Evolutionary conservation across 495 filamentous ascomycete genomes (phyloP).

Genomic region (Monascus purpureus): DNA sequence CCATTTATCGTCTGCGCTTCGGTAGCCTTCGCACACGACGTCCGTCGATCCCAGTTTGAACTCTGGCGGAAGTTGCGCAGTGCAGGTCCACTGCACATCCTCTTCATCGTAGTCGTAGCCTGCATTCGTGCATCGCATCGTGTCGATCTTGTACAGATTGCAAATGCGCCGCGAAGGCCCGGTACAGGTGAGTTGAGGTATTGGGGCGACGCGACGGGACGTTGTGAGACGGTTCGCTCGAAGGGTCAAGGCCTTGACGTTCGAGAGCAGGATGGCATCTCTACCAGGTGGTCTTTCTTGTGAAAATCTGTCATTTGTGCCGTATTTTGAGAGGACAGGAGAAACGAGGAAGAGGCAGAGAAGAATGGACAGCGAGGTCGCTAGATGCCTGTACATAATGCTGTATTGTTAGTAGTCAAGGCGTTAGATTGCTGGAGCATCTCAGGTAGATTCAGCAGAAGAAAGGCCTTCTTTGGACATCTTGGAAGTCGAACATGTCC

Average conservation of each 20-base stretch:
- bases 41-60: slow-evolving; percentile 86
- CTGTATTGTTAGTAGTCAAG: too few species aligned
- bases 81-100: slow-evolving; percentile 83
- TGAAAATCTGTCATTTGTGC: slow-evolving; percentile 9
- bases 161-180: slow-evolving; percentile 45
- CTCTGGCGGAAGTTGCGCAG: slow-evolving; percentile 60
- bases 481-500: too few species aligned
- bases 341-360: slow-evolving; percentile 18
- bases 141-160: slow-evolving; percentile 54
- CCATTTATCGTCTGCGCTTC: slow-evolving; percentile 57
- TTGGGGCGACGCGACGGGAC: slow-evolving; percentile 58
- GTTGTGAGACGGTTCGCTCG: slow-evolving; percentile 47
- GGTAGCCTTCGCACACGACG: slow-evolving; percentile 87
- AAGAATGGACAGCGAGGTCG: too few species aligned
- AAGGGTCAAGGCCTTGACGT: slow-evolving; percentile 68
- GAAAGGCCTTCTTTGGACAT: too few species aligned
- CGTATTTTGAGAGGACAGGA: slow-evolving; percentile 15
- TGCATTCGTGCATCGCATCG: slow-evolving; percentile 79
- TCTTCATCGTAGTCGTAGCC: slow-evolving; percentile 54
- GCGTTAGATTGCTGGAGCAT: too few species aligned
- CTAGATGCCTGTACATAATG: too few species aligned
- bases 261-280: slow-evolving; percentile 58
- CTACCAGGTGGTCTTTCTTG: slow-evolving; percentile 35
- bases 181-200: slow-evolving; percentile 74
- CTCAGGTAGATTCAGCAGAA: too few species aligned